These are phyloP conservation scores for Septoria linicola DNA, from an alignment of 2,329 filamentous ascomycete species.

Conservation along the genomic window DNA sequence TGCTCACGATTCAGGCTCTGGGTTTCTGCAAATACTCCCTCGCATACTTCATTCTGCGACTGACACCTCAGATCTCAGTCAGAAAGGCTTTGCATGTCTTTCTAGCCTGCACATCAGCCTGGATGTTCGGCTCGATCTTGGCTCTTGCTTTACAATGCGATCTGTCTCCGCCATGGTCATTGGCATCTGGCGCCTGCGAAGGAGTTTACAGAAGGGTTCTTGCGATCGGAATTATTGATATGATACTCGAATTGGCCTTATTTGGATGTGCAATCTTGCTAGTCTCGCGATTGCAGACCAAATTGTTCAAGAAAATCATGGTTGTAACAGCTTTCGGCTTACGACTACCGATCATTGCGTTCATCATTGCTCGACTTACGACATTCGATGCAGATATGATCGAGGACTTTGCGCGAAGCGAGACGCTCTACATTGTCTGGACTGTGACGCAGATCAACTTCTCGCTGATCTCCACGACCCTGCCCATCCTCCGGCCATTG, in stretches of 20 bases:
- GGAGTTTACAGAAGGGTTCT: slow-evolving; percentile 13
- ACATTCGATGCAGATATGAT: slow-evolving; percentile 8
- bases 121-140: slow-evolving; percentile 20
- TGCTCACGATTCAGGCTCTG: slow-evolving; percentile 19
- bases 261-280: slow-evolving; percentile 19
- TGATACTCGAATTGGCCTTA: slow-evolving; percentile 16
- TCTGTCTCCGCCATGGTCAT: slow-evolving; percentile 16
- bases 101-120: slow-evolving; percentile 11
- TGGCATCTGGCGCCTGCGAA: slow-evolving; percentile 4
- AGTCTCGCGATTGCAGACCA: slow-evolving; percentile 14
- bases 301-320: slow-evolving; percentile 17
- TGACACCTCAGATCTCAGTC: slow-evolving; percentile 21
- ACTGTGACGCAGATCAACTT: slow-evolving; percentile 24
- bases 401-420: slow-evolving; percentile 12
- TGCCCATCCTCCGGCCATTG: slow-evolving; percentile 17
- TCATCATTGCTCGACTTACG: slow-evolving; percentile 19
- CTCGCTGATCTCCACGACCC: slow-evolving; percentile 18
- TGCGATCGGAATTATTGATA: slow-evolving; percentile 15
- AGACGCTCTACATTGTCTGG: slow-evolving; percentile 21
- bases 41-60: slow-evolving; percentile 22
- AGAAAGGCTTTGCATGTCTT: slow-evolving; percentile 14
- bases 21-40: slow-evolving; percentile 22
- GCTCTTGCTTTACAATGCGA: slow-evolving; percentile 24
- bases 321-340: slow-evolving; percentile 21
- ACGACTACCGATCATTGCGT: slow-evolving; percentile 19